These are phyloP conservation scores for Geosmithia putterillii DNA, from an alignment of 2,329 filamentous ascomycete genomes.

Conservation along the genomic window DNA sequence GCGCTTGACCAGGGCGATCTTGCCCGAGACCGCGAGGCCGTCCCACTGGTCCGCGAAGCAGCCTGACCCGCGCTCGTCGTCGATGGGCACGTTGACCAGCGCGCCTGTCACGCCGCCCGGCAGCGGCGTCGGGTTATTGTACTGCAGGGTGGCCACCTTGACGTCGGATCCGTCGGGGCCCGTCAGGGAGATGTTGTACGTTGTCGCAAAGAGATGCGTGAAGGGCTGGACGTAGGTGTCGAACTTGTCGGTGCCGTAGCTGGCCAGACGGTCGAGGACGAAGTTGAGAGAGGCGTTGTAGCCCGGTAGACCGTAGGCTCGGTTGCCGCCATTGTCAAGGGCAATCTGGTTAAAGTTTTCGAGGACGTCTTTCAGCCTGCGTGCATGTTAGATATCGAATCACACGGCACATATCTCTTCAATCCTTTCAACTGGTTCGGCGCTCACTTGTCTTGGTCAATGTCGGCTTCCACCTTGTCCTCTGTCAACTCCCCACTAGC, in stretches of 20 bases:
- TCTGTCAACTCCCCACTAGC: slow-evolving; percentile 22
- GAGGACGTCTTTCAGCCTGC: slow-evolving; percentile 40
- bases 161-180: slow-evolving; percentile 32
- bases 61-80: slow-evolving; percentile 22
- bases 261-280: slow-evolving; percentile 31
- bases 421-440: slow-evolving; percentile 7
- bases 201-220: slow-evolving; percentile 30
- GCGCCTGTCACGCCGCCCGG: slow-evolving; percentile 21
- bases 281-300: slow-evolving; percentile 47
- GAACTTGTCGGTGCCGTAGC: slow-evolving; percentile 24
- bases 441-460: slow-evolving; percentile 23
- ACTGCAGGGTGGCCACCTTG: slow-evolving; percentile 28
- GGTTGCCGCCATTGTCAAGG: slow-evolving; percentile 41
- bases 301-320: slow-evolving; percentile 46
- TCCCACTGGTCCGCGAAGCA: slow-evolving; percentile 31
- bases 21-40: slow-evolving; percentile 27
- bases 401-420: background rate
- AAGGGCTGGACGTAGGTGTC: slow-evolving; percentile 33
- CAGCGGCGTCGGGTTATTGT: slow-evolving; percentile 30
- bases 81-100: slow-evolving; percentile 22
- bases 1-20: slow-evolving; percentile 31
- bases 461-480: slow-evolving; percentile 25
- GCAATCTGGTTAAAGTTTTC: slow-evolving; percentile 41
- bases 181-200: slow-evolving; percentile 25
- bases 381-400: background rate